Evolutionary conservation across 768 basidiomycete species (phyloP), one percentile per base, ranked within the genome.

Genomic region (Tricholoma hemisulphureum): DNA sequence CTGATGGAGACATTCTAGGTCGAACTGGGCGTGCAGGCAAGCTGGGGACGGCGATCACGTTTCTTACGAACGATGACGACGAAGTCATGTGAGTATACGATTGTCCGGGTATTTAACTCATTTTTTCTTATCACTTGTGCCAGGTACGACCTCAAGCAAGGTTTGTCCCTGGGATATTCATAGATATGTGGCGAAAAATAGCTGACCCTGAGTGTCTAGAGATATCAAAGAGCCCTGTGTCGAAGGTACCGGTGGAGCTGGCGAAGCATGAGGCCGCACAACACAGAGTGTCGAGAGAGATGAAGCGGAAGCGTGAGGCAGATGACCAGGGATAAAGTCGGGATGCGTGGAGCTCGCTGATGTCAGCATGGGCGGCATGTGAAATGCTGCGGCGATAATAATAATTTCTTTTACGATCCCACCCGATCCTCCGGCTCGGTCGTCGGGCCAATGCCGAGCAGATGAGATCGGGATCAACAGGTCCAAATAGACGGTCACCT

Each of bases 21-120:
- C 91, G 97, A 68, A 99, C 97, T 50, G 97, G 97, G 67, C 93
- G 97, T 75, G 97, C 97, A 28, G 97, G 97, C 49, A 98, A 98
- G 74, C 82, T 87, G 70, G 97, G 97, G 34, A 83, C 85, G 0
- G 84, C 97, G 34, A 95, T 98, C 67, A 98, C 97, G 20, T 98
- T 99, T 84, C 78, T 99, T 61, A 90, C 89, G 41, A 93, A 97
- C 70, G 92, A 95, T 63, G 95, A 97, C 69, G 94, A 95, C 53
- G 94, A 96, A 76, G 96, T 97, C 69, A 94, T 98, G 95, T 95
- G 74, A 63, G 89, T 81, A 34, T 54, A 29, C 58, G 62, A 61
- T 62, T 50, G n/a, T n/a, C n/a, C n/a, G n/a, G n/a, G n/a, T n/a
- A n/a, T n/a, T n/a, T n/a, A n/a, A n/a, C n/a, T n/a, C n/a, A n/a